These are phyloP conservation scores for Suillus lakei DNA, from an alignment of 768 basidiomycete genomes.

Conservation along the genomic window DNA sequence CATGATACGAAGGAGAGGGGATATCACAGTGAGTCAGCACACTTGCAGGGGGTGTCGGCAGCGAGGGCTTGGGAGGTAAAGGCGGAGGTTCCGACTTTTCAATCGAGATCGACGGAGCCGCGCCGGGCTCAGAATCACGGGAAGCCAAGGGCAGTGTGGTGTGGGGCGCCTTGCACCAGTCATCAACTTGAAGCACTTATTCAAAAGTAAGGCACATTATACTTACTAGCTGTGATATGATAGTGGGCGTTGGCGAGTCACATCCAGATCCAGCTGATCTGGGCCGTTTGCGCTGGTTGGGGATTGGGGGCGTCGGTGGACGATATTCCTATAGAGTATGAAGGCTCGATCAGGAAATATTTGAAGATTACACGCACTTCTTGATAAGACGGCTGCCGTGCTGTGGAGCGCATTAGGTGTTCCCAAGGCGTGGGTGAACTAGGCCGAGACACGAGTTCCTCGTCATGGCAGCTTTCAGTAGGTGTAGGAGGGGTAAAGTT, in stretches of 20 bases:
- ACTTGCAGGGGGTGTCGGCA: slow-evolving; percentile 36
- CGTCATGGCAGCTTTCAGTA: slow-evolving; percentile 35
- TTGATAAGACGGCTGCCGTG: slow-evolving; percentile 15
- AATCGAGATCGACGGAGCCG: slow-evolving; percentile 17
- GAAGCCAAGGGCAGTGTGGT: slow-evolving; percentile 27
- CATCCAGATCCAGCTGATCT: slow-evolving; percentile 37
- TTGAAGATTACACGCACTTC: slow-evolving; percentile 22
- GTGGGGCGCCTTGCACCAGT: slow-evolving; percentile 26
- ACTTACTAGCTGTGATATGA: slow-evolving; percentile 31
- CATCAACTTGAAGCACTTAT: slow-evolving; percentile 4
- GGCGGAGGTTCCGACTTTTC: slow-evolving; percentile 24
- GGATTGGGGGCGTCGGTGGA: slow-evolving; percentile 63
- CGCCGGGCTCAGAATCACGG: slow-evolving; percentile 23
- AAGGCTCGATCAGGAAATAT: slow-evolving; percentile 6
- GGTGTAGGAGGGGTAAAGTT: slow-evolving; percentile 39
- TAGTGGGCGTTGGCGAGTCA: slow-evolving; percentile 34
- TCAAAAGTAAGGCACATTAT: slow-evolving; percentile 11
- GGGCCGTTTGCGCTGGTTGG: slow-evolving; percentile 39
- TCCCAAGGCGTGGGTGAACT: slow-evolving; percentile 41
- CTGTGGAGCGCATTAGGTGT: slow-evolving; percentile 18
- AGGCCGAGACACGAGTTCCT: slow-evolving; percentile 39
- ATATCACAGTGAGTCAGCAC: slow-evolving; percentile 32
- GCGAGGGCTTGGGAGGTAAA: slow-evolving; percentile 29
- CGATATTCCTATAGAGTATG: slow-evolving; percentile 48
- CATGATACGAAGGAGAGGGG: slow-evolving; percentile 17